These are phyloP conservation scores for Apostasia ramifera DNA, from an alignment of 106 monocot species.

Conservation along the genomic window DNA sequence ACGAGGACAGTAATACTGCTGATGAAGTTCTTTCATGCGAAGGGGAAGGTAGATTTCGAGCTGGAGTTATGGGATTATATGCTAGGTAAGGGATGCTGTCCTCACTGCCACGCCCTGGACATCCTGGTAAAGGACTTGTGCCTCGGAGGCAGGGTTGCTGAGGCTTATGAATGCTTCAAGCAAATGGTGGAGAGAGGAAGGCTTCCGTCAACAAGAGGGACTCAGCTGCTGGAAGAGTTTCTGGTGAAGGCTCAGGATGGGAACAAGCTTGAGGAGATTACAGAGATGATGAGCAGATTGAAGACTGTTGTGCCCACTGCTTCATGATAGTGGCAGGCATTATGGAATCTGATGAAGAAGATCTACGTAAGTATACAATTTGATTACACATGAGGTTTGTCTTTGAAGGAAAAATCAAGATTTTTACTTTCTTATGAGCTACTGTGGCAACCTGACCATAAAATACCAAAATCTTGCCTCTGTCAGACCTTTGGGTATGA, in stretches of 20 bases:
- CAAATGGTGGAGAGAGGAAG: conserved; percentile 66
- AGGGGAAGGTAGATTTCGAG: conserved; percentile 43
- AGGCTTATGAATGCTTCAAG: conserved; percentile 59
- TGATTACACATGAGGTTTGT: no score
- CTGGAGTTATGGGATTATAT: conserved; percentile 68
- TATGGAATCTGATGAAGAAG: no score
- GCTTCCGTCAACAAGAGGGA: conserved; percentile 52
- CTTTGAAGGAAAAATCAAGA: no score
- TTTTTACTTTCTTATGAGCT: no score
- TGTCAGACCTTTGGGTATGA: no score
- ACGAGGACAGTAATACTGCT: conserved; percentile 70
- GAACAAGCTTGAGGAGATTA: conserved; percentile 51
- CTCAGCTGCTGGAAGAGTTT: conserved; percentile 52
- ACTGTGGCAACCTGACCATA: no score
- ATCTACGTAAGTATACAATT: no score
- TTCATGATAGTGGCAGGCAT: neutral
- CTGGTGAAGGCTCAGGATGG: conserved; percentile 18
- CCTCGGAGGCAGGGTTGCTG: conserved; percentile 35
- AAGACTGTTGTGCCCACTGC: conserved; percentile 4
- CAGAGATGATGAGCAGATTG: conserved; percentile 34
- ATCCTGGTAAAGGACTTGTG: conserved; percentile 61
- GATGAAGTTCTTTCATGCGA: conserved; percentile 79
- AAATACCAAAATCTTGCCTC: no score
- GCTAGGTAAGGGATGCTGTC: conserved; percentile 64
- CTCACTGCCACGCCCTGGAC: conserved; percentile 79